These are phyloP conservation scores for Botrytis elliptica DNA, from an alignment of 2,329 filamentous ascomycete species.

Conservation along the genomic window DNA sequence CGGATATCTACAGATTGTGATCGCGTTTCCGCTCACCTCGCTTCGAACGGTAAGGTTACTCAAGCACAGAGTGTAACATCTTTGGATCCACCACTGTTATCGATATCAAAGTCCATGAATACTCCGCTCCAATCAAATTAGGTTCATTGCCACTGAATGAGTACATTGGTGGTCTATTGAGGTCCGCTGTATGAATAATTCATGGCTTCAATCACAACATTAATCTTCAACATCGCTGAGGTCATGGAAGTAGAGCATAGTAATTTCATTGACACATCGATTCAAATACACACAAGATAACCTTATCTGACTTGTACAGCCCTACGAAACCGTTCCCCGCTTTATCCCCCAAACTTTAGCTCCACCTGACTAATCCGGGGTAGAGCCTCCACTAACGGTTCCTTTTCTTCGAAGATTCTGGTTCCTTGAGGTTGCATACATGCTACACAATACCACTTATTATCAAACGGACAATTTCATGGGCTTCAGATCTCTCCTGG, in stretches of 20 bases:
- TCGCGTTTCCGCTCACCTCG: not conserved
- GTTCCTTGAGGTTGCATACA: not conserved
- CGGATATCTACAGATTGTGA: slow-evolving; percentile 1
- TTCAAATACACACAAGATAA: not conserved
- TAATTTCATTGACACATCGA: slow-evolving; percentile 9
- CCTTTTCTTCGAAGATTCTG: not conserved
- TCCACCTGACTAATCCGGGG: slow-evolving; percentile 11
- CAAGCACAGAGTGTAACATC: not conserved
- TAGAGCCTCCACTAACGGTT: not conserved
- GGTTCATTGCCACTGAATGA: not conserved
- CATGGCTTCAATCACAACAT: slow-evolving; percentile 10
- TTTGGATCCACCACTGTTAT: slow-evolving; percentile 5
- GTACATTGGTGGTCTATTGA: not conserved
- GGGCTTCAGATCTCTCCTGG: slow-evolving; percentile 2
- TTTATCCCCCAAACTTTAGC: not conserved
- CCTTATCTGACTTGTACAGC: not conserved
- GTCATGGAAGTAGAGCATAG: not conserved
- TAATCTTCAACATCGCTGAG: not conserved
- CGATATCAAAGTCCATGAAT: slow-evolving; percentile 1
- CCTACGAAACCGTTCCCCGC: not conserved
- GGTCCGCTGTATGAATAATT: slow-evolving; percentile 9
- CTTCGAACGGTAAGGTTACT: not conserved
- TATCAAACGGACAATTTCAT: not conserved
- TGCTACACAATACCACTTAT: not conserved
- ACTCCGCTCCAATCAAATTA: not conserved